A percentile compares a stretch with the other conserved stretches of the same genome.
Conservation (phyloP, 2,329 filamentous ascomycete species). For the Proliferodiscus dingleyae region DNA sequence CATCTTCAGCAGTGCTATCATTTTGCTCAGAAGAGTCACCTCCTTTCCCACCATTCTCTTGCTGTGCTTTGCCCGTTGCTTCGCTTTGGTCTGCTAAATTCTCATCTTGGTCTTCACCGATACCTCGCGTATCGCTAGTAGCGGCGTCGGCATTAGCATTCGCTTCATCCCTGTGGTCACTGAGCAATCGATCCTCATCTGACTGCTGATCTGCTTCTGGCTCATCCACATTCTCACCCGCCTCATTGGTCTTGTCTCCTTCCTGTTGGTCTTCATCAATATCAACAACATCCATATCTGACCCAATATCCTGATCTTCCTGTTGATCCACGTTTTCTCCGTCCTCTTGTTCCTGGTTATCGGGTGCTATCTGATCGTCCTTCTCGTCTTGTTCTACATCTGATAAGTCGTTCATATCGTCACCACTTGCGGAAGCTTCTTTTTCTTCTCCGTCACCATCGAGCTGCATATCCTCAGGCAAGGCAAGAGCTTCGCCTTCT, state of each 20-base stretch:
- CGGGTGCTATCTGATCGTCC: conserved; percentile 32
- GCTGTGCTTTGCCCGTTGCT: conserved; percentile 56
- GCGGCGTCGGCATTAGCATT: conserved; percentile 54
- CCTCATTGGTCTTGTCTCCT: conserved; percentile 45
- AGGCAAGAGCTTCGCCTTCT: conserved; percentile 62
- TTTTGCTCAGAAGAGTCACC: conserved; percentile 61
- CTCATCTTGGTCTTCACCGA: conserved; percentile 61
- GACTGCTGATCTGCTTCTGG: conserved; percentile 47
- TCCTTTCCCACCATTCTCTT: conserved; percentile 61
- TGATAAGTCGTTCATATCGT: conserved; percentile 51
- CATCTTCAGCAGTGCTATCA: conserved; percentile 59
- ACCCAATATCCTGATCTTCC: conserved; percentile 36
- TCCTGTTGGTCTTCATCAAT: conserved; percentile 29
- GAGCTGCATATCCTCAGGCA: conserved; percentile 67
- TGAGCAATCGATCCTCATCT: conserved; percentile 39
- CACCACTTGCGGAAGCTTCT: conserved; percentile 37
- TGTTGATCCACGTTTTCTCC: conserved; percentile 35
- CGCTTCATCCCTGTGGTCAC: conserved; percentile 41
- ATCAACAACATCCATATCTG: conserved; percentile 30
- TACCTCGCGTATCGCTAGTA: conserved; percentile 58
- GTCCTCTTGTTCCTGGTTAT: conserved; percentile 42
- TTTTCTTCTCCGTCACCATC: conserved; percentile 54
- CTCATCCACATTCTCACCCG: conserved; percentile 44
- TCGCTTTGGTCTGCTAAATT: conserved; percentile 57
- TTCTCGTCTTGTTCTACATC: conserved; percentile 40